Conservation (phyloP, 1,284 basidiomycete genomes). For the Cerrena zonata region DNA sequence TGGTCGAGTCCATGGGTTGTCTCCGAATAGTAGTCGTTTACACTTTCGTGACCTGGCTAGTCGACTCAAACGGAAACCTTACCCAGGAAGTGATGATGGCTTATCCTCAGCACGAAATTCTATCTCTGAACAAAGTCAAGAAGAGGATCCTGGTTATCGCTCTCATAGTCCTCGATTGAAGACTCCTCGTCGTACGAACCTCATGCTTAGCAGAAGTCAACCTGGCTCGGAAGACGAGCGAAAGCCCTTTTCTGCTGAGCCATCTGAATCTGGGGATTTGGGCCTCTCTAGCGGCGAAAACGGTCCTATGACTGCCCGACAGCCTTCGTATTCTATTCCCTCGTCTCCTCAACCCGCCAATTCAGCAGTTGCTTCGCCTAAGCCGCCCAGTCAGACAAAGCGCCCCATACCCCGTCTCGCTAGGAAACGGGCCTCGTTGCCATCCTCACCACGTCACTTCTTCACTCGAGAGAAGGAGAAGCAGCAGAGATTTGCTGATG, state of each 20-base stretch:
- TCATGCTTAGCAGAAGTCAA: neutral
- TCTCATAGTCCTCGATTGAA: constrained; percentile 4
- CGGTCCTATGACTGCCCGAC: constrained; percentile 13
- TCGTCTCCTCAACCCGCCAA: neutral
- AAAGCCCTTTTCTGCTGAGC: neutral
- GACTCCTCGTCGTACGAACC: constrained; percentile 4
- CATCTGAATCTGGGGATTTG: constrained; percentile 3
- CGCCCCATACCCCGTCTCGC: constrained; percentile 16
- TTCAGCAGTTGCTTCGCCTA: neutral
- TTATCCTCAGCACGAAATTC: constrained; percentile 43
- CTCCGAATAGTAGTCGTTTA: constrained; percentile 38
- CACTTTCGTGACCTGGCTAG: constrained; percentile 35
- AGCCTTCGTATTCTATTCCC: neutral
- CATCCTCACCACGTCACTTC: constrained; percentile 18
- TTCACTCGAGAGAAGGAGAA: constrained; percentile 26
- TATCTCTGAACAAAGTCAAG: constrained; percentile 39
- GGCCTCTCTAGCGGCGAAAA: constrained; percentile 9
- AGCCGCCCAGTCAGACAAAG: constrained; percentile 7
- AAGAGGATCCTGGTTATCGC: constrained; percentile 22
- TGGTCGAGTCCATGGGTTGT: constrained; percentile 27
- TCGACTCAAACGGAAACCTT: constrained; percentile 30
- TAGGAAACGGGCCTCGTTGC: constrained; percentile 23
- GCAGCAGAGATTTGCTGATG: constrained; percentile 38
- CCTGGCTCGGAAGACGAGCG: constrained; percentile 4
- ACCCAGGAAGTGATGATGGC: constrained; percentile 40